A percentile compares a stretch with the other conserved stretches of the same genome.
Evolutionary conservation across 768 basidiomycete genomes (phyloP).

Genomic region (Mrakia hoshinonis): DNA sequence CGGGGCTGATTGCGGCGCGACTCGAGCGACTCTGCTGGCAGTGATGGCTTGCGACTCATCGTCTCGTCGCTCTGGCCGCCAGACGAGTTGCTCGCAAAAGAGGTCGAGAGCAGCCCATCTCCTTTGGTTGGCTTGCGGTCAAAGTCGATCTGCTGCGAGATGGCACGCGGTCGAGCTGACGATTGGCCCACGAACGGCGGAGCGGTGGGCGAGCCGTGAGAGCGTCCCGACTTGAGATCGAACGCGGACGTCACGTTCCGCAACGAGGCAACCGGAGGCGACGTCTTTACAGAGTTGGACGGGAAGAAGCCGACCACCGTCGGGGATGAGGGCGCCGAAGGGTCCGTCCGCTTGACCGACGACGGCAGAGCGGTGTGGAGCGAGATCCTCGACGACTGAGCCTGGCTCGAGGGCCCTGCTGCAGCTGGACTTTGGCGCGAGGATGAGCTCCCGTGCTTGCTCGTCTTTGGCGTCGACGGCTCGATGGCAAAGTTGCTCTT

Average conservation of each 20-base stretch:
- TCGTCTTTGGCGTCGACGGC: constrained; percentile 5
- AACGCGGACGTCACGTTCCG: constrained; percentile 11
- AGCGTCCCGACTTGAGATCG: background rate
- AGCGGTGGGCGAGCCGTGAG: background rate
- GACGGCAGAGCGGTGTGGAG: constrained; percentile 11
- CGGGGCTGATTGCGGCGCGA: constrained; percentile 38
- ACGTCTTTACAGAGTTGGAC: background rate
- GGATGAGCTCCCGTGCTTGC: background rate
- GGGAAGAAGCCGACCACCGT: constrained; percentile 20
- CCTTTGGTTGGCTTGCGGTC: constrained; percentile 12
- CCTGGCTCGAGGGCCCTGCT: background rate
- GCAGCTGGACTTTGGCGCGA: background rate
- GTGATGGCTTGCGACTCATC: constrained; percentile 23
- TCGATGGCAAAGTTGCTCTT: constrained; percentile 39
- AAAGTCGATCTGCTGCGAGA: constrained; percentile 1
- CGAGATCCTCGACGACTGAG: background rate
- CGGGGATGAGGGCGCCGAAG: background rate
- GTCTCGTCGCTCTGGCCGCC: constrained; percentile 28
- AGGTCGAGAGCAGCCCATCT: constrained; percentile 22
- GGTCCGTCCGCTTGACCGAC: background rate
- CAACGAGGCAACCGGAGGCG: constrained; percentile 1
- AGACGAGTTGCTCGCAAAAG: constrained; percentile 22
- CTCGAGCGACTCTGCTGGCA: constrained; percentile 36
- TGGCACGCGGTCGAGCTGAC: constrained; percentile 1
- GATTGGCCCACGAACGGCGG: background rate